These are phyloP conservation scores for Gracilaria gracilis DNA, from an alignment of 23 red algal genomes.

Conservation along the genomic window DNA sequence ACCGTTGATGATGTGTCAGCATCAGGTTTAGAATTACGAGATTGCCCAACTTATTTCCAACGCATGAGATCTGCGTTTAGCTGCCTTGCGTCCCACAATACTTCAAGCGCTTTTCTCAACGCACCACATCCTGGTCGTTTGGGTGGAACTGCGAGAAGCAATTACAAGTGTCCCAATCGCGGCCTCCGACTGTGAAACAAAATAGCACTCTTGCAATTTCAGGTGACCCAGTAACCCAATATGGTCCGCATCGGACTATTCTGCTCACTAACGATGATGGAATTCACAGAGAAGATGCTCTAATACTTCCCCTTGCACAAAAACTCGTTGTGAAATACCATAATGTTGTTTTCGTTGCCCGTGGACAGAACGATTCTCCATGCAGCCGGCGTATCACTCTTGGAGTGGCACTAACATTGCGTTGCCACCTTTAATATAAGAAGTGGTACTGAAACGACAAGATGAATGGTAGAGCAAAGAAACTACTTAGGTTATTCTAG, in stretches of 20 bases:
- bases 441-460: background rate
- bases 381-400: constrained; percentile 93
- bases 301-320: constrained; percentile 75
- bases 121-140: background rate
- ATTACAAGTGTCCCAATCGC: background rate
- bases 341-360: constrained; percentile 87
- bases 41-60: background rate
- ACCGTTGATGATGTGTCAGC: too few species aligned
- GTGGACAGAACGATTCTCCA: constrained; percentile 82
- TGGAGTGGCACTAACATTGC: constrained; percentile 52
- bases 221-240: background rate
- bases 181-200: background rate
- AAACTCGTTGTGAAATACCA: constrained; percentile 22
- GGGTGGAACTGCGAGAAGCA: background rate
- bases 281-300: constrained; percentile 59
- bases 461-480: background rate
- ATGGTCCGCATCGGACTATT: constrained; percentile 57
- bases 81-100: background rate
- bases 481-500: constrained; percentile 69
- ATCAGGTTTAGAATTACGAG: background rate
- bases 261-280: constrained; percentile 98
- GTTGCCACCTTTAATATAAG: constrained; percentile 53
- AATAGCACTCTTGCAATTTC: background rate
- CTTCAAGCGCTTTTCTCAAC: background rate
- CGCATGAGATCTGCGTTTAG: background rate